Percentiles rank a stretch among this genome's conserved stretches.
phyloP scores from a whole-genome alignment of 768 basidiomycete species.

The Tylopilus felleus region DNA sequence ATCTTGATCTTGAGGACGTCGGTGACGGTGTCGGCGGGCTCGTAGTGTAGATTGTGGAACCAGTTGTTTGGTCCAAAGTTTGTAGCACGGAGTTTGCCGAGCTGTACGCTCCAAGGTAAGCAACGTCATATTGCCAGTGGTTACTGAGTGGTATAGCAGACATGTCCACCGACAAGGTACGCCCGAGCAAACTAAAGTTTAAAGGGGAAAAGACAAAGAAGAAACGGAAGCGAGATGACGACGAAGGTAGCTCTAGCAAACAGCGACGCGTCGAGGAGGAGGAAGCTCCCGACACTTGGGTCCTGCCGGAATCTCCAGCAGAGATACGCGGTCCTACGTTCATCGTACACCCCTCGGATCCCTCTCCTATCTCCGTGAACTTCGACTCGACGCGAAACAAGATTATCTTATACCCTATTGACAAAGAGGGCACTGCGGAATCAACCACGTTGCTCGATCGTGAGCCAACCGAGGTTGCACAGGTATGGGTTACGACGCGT shows the following conservation, averaged over 20 bases:
- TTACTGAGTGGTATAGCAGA: too few species aligned
- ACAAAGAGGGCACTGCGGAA: constrained; percentile 53
- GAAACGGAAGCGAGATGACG: constrained; percentile 69
- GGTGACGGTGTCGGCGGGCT: constrained; percentile 45
- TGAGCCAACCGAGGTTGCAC: constrained; percentile 75
- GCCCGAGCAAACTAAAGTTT: constrained; percentile 78
- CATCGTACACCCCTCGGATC: constrained; percentile 78
- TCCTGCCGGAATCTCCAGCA: constrained; percentile 62
- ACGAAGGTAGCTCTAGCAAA: constrained; percentile 41
- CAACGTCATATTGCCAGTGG: too few species aligned
- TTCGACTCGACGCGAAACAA: constrained; percentile 74
- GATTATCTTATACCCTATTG: constrained; percentile 61
- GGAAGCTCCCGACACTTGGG: constrained; percentile 73
- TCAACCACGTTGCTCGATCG: constrained; percentile 54
- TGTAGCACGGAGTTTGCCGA: constrained; percentile 26
- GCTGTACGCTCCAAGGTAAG: too few species aligned
- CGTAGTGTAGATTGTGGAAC: constrained; percentile 15
- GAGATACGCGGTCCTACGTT: constrained; percentile 90
- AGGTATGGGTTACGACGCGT: constrained; percentile 90
- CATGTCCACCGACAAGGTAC: constrained; percentile 47
- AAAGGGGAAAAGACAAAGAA: constrained; percentile 86
- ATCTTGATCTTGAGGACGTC: constrained; percentile 67
- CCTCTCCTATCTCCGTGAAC: constrained; percentile 70
- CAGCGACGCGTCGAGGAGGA: constrained; percentile 55
- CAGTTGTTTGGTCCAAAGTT: constrained; percentile 38